Percentiles rank a stretch among this genome's conserved stretches.
These are phyloP conservation scores for Aspergillus sp. DNA, from an alignment of 2,329 filamentous ascomycete species.

Conservation along the genomic window DNA sequence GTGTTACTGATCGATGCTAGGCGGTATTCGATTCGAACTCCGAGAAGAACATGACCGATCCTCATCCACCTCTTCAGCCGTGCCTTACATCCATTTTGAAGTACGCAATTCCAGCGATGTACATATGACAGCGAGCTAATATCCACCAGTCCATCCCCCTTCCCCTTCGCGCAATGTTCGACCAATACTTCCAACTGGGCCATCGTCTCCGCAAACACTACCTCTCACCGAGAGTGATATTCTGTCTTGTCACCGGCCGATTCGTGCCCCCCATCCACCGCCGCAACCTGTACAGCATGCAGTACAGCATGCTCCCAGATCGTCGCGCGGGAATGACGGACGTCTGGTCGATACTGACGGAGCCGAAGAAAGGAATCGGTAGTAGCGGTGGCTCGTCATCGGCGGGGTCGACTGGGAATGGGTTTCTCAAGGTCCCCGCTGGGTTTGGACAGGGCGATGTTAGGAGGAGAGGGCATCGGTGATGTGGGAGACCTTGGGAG, in stretches of 20 bases:
- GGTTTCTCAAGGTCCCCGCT: slow-evolving; percentile 23
- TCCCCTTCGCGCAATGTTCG: slow-evolving; percentile 85
- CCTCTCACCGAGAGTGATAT: slow-evolving; percentile 74
- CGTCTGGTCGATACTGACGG: slow-evolving; percentile 68
- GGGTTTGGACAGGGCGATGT: slow-evolving; percentile 23
- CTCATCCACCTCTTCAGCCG: slow-evolving; percentile 39
- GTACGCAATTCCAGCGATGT: slow-evolving; percentile 46
- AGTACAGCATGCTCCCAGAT: slow-evolving; percentile 95
- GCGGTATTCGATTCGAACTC: slow-evolving; percentile 84
- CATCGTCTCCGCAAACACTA: slow-evolving; percentile 92
- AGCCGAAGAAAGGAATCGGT: slow-evolving; percentile 26
- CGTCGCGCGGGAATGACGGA: slow-evolving; percentile 69
- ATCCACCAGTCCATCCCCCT: slow-evolving; percentile 67
- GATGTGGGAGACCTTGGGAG: too few species aligned
- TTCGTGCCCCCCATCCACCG: slow-evolving; percentile 94
- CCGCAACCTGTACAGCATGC: slow-evolving; percentile 87
- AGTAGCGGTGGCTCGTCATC: slow-evolving; percentile 17
- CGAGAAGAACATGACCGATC: slow-evolving; percentile 54
- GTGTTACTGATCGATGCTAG: slow-evolving; percentile 27
- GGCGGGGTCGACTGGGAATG: slow-evolving; percentile 16
- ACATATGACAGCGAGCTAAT: slow-evolving; percentile 9
- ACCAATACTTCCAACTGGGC: slow-evolving; percentile 93
- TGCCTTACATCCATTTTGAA: slow-evolving; percentile 79
- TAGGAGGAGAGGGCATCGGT: slow-evolving; percentile 27
- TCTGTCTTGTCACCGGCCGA: slow-evolving; percentile 78